phyloP scores from a whole-genome alignment of 371 early-diverging fungal genomes.

The Haplosporangium sp. region DNA sequence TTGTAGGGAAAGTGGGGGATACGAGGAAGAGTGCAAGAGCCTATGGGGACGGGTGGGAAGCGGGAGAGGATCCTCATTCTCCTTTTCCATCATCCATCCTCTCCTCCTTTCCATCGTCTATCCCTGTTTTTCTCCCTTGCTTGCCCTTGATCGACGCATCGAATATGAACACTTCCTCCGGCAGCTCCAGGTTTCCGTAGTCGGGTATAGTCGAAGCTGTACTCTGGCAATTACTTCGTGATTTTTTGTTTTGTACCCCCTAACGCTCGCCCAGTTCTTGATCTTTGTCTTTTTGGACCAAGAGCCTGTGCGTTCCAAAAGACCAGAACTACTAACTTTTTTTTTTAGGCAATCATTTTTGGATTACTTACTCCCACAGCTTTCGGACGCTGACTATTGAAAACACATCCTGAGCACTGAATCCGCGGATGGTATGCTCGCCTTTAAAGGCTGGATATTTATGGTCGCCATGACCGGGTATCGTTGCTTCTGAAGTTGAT shows the following conservation, averaged over 20 bases:
- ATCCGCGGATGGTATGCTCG: slow-evolving; percentile 69
- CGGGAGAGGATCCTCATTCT: slow-evolving; percentile 1
- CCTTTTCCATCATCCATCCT: background rate
- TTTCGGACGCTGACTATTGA: slow-evolving; percentile 72
- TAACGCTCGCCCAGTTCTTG: no score
- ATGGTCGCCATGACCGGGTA: slow-evolving; percentile 39
- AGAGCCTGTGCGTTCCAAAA: background rate
- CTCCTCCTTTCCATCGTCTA: background rate
- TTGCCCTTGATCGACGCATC: background rate
- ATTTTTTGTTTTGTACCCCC: no score
- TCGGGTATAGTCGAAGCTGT: no score
- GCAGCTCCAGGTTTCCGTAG: no score
- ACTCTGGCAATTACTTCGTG: no score
- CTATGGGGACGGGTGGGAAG: background rate
- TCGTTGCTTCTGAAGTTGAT: slow-evolving; percentile 54
- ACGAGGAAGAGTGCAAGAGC: background rate
- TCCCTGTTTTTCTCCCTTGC: background rate
- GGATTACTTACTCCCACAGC: slow-evolving; percentile 64
- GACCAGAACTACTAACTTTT: background rate
- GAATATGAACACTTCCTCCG: no score
- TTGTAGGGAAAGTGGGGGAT: background rate
- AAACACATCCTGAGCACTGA: slow-evolving; percentile 73
- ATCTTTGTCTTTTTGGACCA: no score
- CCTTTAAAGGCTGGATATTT: slow-evolving; percentile 71
- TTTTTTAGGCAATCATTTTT: background rate